phyloP scores from a whole-genome alignment of 805 yeast genomes.

The Teunomyces gatunensis region DNA sequence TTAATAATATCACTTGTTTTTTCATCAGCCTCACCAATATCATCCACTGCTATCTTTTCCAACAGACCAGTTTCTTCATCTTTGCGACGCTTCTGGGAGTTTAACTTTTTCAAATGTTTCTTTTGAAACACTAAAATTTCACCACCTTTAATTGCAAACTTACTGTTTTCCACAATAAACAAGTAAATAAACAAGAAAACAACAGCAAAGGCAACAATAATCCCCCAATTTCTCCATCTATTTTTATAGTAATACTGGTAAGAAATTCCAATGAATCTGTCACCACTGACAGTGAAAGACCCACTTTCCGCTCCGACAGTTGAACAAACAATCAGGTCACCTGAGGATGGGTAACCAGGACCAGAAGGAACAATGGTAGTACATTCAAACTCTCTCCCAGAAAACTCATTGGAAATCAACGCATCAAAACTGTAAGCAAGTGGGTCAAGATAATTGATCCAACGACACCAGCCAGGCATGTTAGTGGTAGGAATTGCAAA shows the following conservation, averaged over 20 bases:
- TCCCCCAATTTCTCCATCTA: slow-evolving; percentile 28
- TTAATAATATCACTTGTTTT: slow-evolving; percentile 5
- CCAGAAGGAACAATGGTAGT: slow-evolving; percentile 48
- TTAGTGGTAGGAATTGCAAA: slow-evolving; percentile 55
- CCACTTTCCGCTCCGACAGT: slow-evolving; percentile 22
- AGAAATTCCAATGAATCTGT: slow-evolving; percentile 31
- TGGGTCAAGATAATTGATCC: slow-evolving; percentile 63
- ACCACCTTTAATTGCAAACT: slow-evolving; percentile 28
- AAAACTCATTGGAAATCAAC: slow-evolving; percentile 55
- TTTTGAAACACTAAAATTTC: slow-evolving; percentile 51
- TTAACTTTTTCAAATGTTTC: slow-evolving; percentile 45
- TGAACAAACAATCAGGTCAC: slow-evolving; percentile 16
- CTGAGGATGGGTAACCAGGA: slow-evolving; percentile 20
- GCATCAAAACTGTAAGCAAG: slow-evolving; percentile 58
- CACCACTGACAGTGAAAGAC: slow-evolving; percentile 20
- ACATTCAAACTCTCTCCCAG: slow-evolving; percentile 45
- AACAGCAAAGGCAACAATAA: slow-evolving; percentile 45
- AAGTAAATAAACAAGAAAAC: slow-evolving; percentile 56
- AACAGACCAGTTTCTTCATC: slow-evolving; percentile 17
- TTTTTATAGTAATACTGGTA: slow-evolving; percentile 41
- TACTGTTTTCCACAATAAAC: slow-evolving; percentile 46
- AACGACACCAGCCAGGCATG: slow-evolving; percentile 62
- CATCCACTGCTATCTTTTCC: slow-evolving; percentile 4
- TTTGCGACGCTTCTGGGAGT: slow-evolving; percentile 11
- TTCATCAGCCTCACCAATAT: slow-evolving; percentile 4